These are phyloP conservation scores for Misopates orontium DNA, from an alignment of 257 asterid genomes.

Conservation along the genomic window DNA sequence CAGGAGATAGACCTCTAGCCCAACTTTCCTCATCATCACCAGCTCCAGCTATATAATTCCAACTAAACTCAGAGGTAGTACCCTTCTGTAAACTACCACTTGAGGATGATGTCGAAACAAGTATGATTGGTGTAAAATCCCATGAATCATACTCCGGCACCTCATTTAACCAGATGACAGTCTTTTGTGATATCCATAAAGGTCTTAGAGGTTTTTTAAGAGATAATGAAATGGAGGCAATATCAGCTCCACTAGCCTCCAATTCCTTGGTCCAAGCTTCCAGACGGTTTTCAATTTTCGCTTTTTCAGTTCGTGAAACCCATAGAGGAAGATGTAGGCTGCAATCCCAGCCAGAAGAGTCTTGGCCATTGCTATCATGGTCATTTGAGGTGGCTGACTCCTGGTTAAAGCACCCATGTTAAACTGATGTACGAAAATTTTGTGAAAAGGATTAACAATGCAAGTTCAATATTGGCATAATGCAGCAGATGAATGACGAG, in stretches of 20 bases:
- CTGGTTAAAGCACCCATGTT: slow-evolving; percentile 37
- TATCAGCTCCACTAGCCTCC: slow-evolving; percentile 90
- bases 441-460: not conserved
- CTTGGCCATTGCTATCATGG: slow-evolving; percentile 25
- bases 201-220: slow-evolving; percentile 77
- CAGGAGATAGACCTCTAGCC: slow-evolving; percentile 84
- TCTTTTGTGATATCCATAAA: slow-evolving; percentile 90
- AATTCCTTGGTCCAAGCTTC: slow-evolving; percentile 71
- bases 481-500: not conserved
- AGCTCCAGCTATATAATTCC: slow-evolving; percentile 98
- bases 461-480: not conserved
- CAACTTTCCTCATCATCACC: slow-evolving; percentile 99
- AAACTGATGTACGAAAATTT: slow-evolving; percentile 6
- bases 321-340: slow-evolving; percentile 93
- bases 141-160: slow-evolving; percentile 92
- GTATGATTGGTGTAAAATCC: slow-evolving; percentile 89
- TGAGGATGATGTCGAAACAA: slow-evolving; percentile 69
- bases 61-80: slow-evolving; percentile 82
- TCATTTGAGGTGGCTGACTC: slow-evolving; percentile 39
- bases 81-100: slow-evolving; percentile 52
- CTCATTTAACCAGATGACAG: slow-evolving; percentile 95
- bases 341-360: slow-evolving; percentile 68
- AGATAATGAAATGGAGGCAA: slow-evolving; percentile 57
- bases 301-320: slow-evolving; percentile 82
- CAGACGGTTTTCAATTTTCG: slow-evolving; percentile 59